Percentiles rank a stretch among this genome's conserved stretches.
These are phyloP conservation scores for Pichia gijzeniarum DNA, from an alignment of 805 yeast genomes.

Conservation along the genomic window DNA sequence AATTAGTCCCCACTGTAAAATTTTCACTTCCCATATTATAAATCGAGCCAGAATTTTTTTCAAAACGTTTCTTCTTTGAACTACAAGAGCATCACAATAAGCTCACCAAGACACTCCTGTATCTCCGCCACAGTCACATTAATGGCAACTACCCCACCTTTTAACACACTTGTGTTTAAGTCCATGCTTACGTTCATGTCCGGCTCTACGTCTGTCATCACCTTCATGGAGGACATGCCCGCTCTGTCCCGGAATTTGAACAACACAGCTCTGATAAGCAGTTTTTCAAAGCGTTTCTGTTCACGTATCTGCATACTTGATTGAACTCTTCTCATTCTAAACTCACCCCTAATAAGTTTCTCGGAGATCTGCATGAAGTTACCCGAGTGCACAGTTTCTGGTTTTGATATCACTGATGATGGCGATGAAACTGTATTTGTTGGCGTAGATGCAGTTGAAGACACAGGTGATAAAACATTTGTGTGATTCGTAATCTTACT, in stretches of 20 bases:
- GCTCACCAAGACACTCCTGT: not conserved
- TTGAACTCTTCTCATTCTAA: conserved; percentile 3
- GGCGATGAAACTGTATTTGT: not conserved
- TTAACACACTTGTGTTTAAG: too few relatives aligned
- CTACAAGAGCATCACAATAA: not conserved
- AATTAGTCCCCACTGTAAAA: not conserved
- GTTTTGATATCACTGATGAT: not conserved
- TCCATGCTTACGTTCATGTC: too few relatives aligned
- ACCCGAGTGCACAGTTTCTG: not conserved
- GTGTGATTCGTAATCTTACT: not conserved
- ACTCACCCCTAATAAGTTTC: conserved; percentile 1
- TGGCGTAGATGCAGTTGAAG: not conserved
- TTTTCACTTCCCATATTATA: not conserved
- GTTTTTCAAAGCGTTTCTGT: not conserved
- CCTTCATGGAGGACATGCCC: not conserved
- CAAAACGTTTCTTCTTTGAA: too few relatives aligned
- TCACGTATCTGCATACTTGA: not conserved
- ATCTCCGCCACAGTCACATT: not conserved
- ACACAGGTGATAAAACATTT: not conserved
- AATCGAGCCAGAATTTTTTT: too few relatives aligned
- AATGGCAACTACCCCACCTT: too few relatives aligned
- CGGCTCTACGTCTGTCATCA: not conserved
- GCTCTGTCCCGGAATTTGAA: conserved; percentile 1
- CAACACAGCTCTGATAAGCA: not conserved
- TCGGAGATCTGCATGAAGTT: not conserved